Base-by-base conservation (phyloP, 257 asterid species). In the Rhazya stricta region DNA sequence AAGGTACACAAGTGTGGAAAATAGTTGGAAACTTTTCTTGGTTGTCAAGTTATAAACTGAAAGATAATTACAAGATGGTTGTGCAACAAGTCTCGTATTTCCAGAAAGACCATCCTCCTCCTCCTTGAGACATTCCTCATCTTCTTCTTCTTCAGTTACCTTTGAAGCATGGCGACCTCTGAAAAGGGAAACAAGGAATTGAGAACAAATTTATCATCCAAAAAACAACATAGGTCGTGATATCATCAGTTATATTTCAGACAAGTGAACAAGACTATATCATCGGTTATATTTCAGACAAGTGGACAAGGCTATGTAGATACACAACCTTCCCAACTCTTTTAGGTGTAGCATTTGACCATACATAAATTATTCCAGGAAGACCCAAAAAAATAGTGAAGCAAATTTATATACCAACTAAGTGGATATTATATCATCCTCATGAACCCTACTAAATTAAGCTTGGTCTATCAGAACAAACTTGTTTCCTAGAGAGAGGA, bases 101-200 rank as follows among this genome's bases (percentile, higher is more conserved):
- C 96, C 96, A 78, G 96, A 81, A 45, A 85, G 80, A 37, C 86
- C 86, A 69, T 76, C 87, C 77, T 92, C 99, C 82, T 88, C 99
- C 81, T 92, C 99, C 83, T 95, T 95, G 78, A 95, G 94, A 78
- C 86, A 95, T 81, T 88, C 98, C 71, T 91, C 96, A 75, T 95
- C 99, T 86, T 95, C 99, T 86, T 95, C 99, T 88, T 95, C 96
- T 86, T 94, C 99, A 72, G 99, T 94, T 71, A 90, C 32, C 89
- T 94, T 94, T 4, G 99, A 94, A 50, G 97, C 97, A 86, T 95
- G 99, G 80, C 99, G 98, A 57, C 99, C 99, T 86, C 99, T 95
- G 53, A 30, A 34, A 67, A 60, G 25, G 45, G 36, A 74, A 27
- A 74, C 7, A 74, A 4, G 13, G 16, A 11, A 50, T 13, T 43